phyloP scores from a whole-genome alignment of 2,329 filamentous ascomycete species.

The Monilinia aucupariae region DNA sequence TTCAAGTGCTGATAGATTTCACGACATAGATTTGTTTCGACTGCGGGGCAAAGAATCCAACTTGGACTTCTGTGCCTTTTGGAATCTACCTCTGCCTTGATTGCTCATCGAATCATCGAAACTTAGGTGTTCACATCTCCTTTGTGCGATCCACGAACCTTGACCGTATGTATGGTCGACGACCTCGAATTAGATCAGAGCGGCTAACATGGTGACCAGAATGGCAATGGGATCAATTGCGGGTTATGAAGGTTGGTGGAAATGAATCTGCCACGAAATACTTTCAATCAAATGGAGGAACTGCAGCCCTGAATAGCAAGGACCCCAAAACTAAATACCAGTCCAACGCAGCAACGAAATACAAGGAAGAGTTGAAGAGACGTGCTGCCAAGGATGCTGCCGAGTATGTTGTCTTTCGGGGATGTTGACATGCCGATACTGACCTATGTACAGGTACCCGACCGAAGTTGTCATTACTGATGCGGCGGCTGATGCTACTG shows the following conservation, averaged over 20 bases:
- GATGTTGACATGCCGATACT: conserved; percentile 19
- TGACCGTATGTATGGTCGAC: conserved; percentile 66
- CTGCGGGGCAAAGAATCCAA: conserved; percentile 94
- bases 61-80: conserved; percentile 95
- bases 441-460: conserved; percentile 59
- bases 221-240: conserved; percentile 99
- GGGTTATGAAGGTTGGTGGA: conserved; percentile 95
- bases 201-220: conserved; percentile 44
- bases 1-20: conserved; percentile 20
- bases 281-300: conserved; percentile 94
- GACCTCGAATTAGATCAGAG: conserved; percentile 8
- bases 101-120: conserved; percentile 94
- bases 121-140: conserved; percentile 96
- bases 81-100: conserved; percentile 98
- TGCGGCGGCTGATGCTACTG: conserved; percentile 50
- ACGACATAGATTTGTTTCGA: conserved; percentile 83
- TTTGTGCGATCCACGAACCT: conserved; percentile 98
- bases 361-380: conserved; percentile 93
- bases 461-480: conserved; percentile 82
- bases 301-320: conserved; percentile 90
- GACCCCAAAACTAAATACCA: conserved; percentile 96
- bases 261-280: conserved; percentile 98
- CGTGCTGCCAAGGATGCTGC: conserved; percentile 76
- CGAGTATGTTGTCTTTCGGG: conserved; percentile 53
- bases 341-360: conserved; percentile 87